Conservation (phyloP, 805 yeast genomes). For the Metschnikowia santaceciliae region DNA sequence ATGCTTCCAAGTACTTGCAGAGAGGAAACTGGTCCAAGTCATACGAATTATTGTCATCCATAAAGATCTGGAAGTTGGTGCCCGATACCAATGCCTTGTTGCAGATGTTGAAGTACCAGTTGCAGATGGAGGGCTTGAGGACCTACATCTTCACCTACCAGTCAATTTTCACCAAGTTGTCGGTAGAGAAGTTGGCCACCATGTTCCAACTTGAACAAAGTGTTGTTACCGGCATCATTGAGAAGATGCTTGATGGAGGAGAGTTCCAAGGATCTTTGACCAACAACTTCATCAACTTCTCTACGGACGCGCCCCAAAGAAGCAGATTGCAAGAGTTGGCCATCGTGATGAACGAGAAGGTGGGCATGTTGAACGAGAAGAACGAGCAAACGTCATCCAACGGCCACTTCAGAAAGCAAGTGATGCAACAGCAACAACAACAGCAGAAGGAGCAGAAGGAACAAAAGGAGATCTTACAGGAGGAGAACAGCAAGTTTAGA, state of each 20-base stretch:
- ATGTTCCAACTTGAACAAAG: constrained; percentile 61
- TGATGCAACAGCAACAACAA: constrained; percentile 35
- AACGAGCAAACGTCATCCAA: constrained; percentile 80
- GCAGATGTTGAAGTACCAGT: constrained; percentile 67
- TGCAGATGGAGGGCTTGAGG: constrained; percentile 87
- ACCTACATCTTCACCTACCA: constrained; percentile 89
- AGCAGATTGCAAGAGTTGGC: constrained; percentile 87
- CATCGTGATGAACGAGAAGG: constrained; percentile 76
- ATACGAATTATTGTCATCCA: constrained; percentile 62
- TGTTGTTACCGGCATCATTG: constrained; percentile 58
- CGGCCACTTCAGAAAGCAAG: constrained; percentile 51
- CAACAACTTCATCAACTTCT: constrained; percentile 61
- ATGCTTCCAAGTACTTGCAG: constrained; percentile 85
- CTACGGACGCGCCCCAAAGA: constrained; percentile 69
- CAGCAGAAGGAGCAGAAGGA: constrained; percentile 29
- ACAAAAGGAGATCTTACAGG: constrained; percentile 31
- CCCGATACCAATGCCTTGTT: constrained; percentile 65
- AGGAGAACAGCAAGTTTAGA: constrained; percentile 40
- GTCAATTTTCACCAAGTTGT: constrained; percentile 67
- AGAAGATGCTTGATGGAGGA: constrained; percentile 71
- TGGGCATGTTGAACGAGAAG: constrained; percentile 71
- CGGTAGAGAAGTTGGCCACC: constrained; percentile 59
- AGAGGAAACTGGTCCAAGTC: constrained; percentile 87
- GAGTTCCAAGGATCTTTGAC: constrained; percentile 76
- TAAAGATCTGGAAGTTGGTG: constrained; percentile 83